A percentile compares a stretch with the other conserved stretches of the same genome.
Conservation (phyloP, 306 rosid species). For the Malus domestica region DNA sequence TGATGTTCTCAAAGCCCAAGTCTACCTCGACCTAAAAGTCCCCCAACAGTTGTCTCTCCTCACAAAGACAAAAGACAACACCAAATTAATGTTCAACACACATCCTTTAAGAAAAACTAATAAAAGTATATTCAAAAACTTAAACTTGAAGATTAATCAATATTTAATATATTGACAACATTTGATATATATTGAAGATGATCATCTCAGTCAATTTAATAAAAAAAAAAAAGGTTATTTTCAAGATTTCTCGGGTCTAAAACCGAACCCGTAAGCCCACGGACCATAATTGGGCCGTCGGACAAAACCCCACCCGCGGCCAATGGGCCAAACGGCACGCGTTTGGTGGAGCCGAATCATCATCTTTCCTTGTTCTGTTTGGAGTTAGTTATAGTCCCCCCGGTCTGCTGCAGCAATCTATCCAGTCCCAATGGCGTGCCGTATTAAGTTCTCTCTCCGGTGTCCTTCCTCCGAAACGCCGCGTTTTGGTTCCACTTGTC, state of each 20-base stretch:
- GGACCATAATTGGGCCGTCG: not conserved
- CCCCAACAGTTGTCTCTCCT: no score
- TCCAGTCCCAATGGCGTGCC: constrained; percentile 30
- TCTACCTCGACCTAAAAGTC: no score
- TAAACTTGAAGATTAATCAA: no score
- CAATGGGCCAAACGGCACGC: not conserved
- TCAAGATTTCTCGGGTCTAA: not conserved
- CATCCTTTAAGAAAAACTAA: no score
- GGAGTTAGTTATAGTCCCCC: not conserved
- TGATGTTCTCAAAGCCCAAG: no score
- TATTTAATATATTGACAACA: no score
- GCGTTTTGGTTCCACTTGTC: constrained; percentile 15
- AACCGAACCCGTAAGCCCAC: not conserved
- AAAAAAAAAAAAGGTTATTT: not conserved
- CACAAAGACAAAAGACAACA: no score
- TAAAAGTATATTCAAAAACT: no score
- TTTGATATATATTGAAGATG: no score
- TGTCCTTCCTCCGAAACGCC: constrained; percentile 34
- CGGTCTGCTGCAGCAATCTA: not conserved
- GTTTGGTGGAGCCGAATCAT: not conserved
- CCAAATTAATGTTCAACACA: no score
- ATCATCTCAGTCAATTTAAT: no score
- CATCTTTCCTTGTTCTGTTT: not conserved
- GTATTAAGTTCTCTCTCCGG: constrained; percentile 19
- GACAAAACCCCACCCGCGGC: not conserved